Base-by-base conservation (phyloP, 345 rosid species). In the Citrus unshiu region DNA sequence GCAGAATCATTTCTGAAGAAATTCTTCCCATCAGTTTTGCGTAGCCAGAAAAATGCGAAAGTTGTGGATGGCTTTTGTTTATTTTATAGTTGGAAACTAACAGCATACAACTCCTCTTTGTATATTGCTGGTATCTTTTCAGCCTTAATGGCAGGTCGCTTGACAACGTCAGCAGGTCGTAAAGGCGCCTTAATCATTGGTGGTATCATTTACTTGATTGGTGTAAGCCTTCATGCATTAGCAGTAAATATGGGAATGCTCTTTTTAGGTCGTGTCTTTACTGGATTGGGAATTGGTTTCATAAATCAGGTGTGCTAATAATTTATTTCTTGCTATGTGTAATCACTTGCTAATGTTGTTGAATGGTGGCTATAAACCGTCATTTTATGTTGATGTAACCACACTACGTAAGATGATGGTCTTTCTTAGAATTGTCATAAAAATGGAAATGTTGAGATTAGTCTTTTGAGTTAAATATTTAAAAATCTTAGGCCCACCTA, bases 91-190 rank as follows among this genome's bases (percentile, higher is more conserved):
- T 80, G 72, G 60, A 8, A 34, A 0, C 58, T 81, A 8, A 83
- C 83, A 8, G 58, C 75, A 18, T 84, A 74, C 51, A 79, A 82
- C 8, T 85, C 88, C 7, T 85, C 90, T 1, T 80, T 87, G 46
- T 85, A 87, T 77, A 64, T 87, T 56, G 86, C 90, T 5, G 86
- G 85, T 43, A 71, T 83, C 10, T 61, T 85, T 37, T 81, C 87
- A 7, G 79, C 89, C 1, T 34, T 87, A 13, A 67, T 76, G 8
- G 90, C 85, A 22, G 80, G 84, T 37, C 63, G 37, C 61, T 75
- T 85, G 30, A 83, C 83, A 5, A 73, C 85, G 37, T 65, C 39
- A 22, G 49, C 73, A 29, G 87, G 88, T 19, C 78, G 88, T 3
- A 78, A 72, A 68, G 80, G 76, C 62, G 72, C 78, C 76, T 77